Base-by-base conservation (phyloP, 202 grass and related monocot genomes). In the Zizania palustris region DNA sequence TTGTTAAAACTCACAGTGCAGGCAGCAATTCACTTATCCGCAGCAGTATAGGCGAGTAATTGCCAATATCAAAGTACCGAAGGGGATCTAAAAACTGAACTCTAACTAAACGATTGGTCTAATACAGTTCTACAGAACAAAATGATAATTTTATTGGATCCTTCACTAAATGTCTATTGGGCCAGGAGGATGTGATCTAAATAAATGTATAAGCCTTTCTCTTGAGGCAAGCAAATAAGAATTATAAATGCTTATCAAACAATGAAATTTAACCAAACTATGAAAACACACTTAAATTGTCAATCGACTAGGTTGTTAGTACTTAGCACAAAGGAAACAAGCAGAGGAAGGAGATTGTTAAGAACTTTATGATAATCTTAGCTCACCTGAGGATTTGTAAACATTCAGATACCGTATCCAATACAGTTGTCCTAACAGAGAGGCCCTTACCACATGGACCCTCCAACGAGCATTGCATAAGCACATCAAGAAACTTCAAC, bases 341-440 rank as follows among this genome's bases (percentile, higher is more conserved):
- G 18, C 74, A 74, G 19, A 71, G 11, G 63, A 62, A 73, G 40
- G 11, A 78, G 37, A 28, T 68, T 53, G 22, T 10, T 7, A 20
- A 65, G 11, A 37, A 78, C 67, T 63, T 57, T 64, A 77, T 50
- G 57, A 22, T 62, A 80, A 62, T 84, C 55, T 54, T 64, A 67
- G 21, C 74, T 88, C 80, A 97, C 94, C 94, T 93, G 74, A 93
- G 81, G 67, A 97, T 92, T 45, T 80, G 82, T 82, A 93, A 77
- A 69, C 79, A 85, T 69, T 93, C 84, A 10, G 88, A 75, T 74
- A 74, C 3, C 21, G 80, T 77, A 68, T 63, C 72, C 71, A 89
- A 40, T 79, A 64, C 82, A 83, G 76, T 45, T 51, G 72, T 77
- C 83, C 79, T 72, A 69, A 18, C 60, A 69, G 75, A 63, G 37